phyloP scores from a whole-genome alignment of 106 monocot species.

The Hemerocallis citrina region DNA sequence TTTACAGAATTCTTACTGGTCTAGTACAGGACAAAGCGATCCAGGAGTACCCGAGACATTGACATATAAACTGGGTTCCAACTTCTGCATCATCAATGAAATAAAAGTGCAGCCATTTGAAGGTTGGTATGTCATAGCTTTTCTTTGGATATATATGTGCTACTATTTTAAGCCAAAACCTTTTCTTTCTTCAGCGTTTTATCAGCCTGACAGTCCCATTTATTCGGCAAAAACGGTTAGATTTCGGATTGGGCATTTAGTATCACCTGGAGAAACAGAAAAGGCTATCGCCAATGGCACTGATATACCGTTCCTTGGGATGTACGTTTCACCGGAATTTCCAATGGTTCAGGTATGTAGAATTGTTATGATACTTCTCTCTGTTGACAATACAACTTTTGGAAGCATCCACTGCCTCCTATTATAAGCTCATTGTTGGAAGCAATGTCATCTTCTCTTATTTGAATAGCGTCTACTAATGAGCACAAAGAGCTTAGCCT shows the following conservation, averaged over 20 bases:
- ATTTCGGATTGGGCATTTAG: conserved; percentile 59
- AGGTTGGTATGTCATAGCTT: conserved; percentile 17
- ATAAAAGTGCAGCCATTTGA: conserved; percentile 41
- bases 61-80: conserved; percentile 37
- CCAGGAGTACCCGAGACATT: conserved; percentile 36
- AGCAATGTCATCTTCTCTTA: not conserved
- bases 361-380: not conserved
- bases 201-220: conserved; percentile 42
- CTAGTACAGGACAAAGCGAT: conserved; percentile 37
- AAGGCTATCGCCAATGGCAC: not conserved
- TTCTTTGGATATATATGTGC: not conserved
- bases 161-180: too few species aligned
- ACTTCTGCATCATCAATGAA: conserved; percentile 40
- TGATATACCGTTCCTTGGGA: conserved; percentile 48
- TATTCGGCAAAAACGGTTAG: conserved; percentile 69
- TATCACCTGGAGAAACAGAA: not conserved
- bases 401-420: not conserved
- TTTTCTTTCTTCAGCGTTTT: conserved; percentile 23
- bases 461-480: not conserved
- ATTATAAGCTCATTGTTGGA: not conserved
- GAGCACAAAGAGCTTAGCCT: not conserved
- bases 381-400: not conserved
- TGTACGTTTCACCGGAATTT: conserved; percentile 71
- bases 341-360: conserved; percentile 64
- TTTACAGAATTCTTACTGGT: conserved; percentile 45